Base-by-base conservation (phyloP, 139 green algal species). In the Tetratostichococcus sp. region DNA sequence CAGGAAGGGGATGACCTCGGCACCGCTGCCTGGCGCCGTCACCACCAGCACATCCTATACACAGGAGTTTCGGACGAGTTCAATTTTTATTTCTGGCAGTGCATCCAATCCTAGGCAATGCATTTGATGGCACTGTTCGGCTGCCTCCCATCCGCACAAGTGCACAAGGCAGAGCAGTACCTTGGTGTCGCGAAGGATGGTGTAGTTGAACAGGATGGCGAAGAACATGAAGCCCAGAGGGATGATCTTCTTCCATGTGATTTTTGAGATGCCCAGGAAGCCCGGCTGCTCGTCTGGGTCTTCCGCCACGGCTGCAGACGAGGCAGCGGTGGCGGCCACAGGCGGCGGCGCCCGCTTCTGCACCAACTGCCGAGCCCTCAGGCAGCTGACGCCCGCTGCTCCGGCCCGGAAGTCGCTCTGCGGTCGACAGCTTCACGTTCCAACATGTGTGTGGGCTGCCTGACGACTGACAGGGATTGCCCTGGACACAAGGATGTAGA, bases 131-230 rank as follows among this genome's bases (percentile, higher is more conserved):
- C n/a, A n/a, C n/a, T n/a, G n/a, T n/a, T n/a, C n/a, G n/a, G n/a
- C n/a, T n/a, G n/a, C n/a, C n/a, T n/a, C n/a, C n/a, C n/a, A n/a
- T n/a, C n/a, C n/a, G n/a, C n/a, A n/a, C n/a, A n/a, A n/a, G n/a
- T n/a, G n/a, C n/a, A 25, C 23, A 32, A 23, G 30, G 30, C 65
- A 14, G 0, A 66, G 14, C 4, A 57, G 33, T 70, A 91, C 91
- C 93, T 98, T 99, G 70, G 95, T 99, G 83, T 99, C 95, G 73
- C 95, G 89, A 72, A 99, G 91, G 77, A 99, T 99, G 75, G 95
- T 99, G 93, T 99, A 98, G 91, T 98, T 98, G 92, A 99, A 99
- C 34, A 98, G 86, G 71, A 98, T 98, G 89, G 91, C 97, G 89
- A 99, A 99, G 84, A 99, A 98, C 91, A 98, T 98, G 30, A 95